Evolutionary conservation across 495 filamentous ascomycete genomes (phyloP).

Genomic region (Podospora tetraspora): DNA sequence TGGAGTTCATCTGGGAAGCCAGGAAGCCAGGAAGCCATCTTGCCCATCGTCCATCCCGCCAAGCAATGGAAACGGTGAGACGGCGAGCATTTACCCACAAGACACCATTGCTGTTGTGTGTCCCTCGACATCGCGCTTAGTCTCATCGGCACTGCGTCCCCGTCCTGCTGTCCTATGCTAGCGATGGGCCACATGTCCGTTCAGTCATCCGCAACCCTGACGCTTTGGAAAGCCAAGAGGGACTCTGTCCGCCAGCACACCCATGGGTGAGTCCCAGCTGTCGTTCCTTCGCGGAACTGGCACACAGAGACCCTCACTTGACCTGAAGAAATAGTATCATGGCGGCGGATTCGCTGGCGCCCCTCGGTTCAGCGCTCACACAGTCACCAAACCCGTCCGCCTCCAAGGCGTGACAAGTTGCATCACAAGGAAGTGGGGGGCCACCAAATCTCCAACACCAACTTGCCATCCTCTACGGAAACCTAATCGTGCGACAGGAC

Average conservation of each 20-base stretch:
- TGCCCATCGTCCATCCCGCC: neutral
- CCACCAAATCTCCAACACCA: neutral
- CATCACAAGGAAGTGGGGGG: neutral
- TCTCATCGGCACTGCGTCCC: neutral
- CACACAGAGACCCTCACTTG: neutral
- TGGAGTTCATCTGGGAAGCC: neutral
- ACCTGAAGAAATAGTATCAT: neutral
- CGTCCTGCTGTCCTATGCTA: neutral
- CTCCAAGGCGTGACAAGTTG: neutral
- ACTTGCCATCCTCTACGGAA: neutral
- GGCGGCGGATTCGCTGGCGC: neutral
- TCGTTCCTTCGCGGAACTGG: neutral
- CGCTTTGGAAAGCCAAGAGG: neutral
- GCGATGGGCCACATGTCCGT: neutral
- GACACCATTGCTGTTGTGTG: neutral
- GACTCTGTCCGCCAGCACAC: neutral
- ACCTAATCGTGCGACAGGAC: neutral
- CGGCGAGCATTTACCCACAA: neutral
- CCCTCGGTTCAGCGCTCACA: neutral
- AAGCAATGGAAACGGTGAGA: neutral
- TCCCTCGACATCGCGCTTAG: neutral
- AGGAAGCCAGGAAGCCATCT: neutral
- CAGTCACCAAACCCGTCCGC: neutral
- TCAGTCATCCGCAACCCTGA: neutral
- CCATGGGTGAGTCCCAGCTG: too few relatives aligned